Evolutionary conservation across 2,329 filamentous ascomycete genomes (phyloP), one percentile per base, ranked within the genome.

Genomic region (Penicillium sp.): DNA sequence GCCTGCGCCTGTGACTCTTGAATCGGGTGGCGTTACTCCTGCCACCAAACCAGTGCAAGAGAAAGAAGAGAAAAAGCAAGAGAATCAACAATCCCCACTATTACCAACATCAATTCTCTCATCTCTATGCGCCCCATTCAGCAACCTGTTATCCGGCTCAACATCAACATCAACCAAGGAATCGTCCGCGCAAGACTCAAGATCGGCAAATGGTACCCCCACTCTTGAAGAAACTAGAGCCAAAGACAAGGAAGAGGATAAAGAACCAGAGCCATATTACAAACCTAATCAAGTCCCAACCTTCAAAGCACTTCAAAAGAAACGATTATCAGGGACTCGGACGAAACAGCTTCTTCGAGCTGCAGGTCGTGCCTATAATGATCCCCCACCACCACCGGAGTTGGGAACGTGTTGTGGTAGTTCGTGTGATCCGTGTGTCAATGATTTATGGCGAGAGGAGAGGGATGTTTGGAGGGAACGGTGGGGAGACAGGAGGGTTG

Each of bases 371-470:
- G 63, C 45, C 1, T 53, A 65, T 37, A 60, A 74, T 53, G 69
- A 73, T 54, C 71, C 71, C 3, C 71, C 71, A 4, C 71, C 70
- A 6, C 67, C 64, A 13, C 70, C 70, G 14, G 71, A 64, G 3
- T 55, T 72, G 14, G 71, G 71, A 1, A 62, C 65, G 13, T 74
- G 71, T n/a, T 74, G 71, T 61, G 71, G 71, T 27, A 73, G 71
- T 33, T 72, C 71, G 47, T 74, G 71, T 52, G 71, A 73, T 58
- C 71, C 71, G 6, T 74, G 71, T 45, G 71, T 74, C 37, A 72
- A 60, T 57, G 70, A 72, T 64, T 48, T 74, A 2, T 74, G 71
- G 71, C 63, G 58, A 48, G 68, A 74, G 61, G 71, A 74, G 57
- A 54, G 70, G 58, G 63, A 60, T 10, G 63, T 68, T 48, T 74